Percentiles rank a stretch among this genome's conserved stretches.
Evolutionary conservation across 352 stramenopile genomes (phyloP).

Genomic region (Globisporangium barbulae): DNA sequence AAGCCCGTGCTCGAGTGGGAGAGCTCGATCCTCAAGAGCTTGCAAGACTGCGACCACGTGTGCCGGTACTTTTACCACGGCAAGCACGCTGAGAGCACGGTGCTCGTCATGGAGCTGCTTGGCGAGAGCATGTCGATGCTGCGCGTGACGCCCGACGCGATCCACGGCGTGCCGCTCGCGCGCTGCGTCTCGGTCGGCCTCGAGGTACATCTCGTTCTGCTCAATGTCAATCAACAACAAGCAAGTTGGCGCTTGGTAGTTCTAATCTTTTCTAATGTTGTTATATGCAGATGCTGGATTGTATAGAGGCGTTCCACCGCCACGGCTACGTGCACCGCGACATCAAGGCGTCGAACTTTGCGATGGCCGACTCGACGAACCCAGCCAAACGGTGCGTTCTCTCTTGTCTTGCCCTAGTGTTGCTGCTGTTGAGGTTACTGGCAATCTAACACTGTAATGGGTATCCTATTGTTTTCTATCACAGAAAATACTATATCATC

Average conservation of each 20-base stretch:
- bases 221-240: too few relatives aligned
- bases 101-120: slow-evolving; percentile 87
- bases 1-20: slow-evolving; percentile 90
- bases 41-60: slow-evolving; percentile 81
- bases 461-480: neutral
- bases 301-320: slow-evolving; percentile 82
- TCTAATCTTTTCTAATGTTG: neutral
- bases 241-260: neutral
- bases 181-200: slow-evolving; percentile 73
- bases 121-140: slow-evolving; percentile 90
- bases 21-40: slow-evolving; percentile 80
- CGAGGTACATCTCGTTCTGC: slow-evolving; percentile 24
- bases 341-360: slow-evolving; percentile 90
- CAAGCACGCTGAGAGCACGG: slow-evolving; percentile 82
- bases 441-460: neutral
- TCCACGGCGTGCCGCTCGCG: slow-evolving; percentile 69
- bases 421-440: too few relatives aligned
- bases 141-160: slow-evolving; percentile 68
- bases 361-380: slow-evolving; percentile 44
- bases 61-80: slow-evolving; percentile 85
- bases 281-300: slow-evolving; percentile 69
- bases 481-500: slow-evolving; percentile 70
- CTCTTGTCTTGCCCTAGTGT: too few relatives aligned
- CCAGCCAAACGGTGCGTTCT: slow-evolving; percentile 33
- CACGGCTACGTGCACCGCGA: slow-evolving; percentile 87